Conservation (phyloP, 2,329 filamentous ascomycete species). For the Ceratocystis papillata region DNA sequence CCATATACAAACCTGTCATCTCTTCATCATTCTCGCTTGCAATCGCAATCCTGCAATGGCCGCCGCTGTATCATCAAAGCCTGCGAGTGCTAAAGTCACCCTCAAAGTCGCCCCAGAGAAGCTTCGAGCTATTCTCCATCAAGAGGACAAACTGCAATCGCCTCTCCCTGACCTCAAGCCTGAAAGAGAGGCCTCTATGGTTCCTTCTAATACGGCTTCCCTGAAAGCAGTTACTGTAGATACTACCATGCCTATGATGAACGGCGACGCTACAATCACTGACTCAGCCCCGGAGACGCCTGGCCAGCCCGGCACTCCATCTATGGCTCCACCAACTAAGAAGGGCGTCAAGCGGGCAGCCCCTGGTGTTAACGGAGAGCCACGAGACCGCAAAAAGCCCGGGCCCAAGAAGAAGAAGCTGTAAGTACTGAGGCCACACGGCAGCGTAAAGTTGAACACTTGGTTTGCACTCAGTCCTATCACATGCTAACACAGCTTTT, state of each 20-base stretch:
- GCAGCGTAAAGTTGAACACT: conserved; percentile 34
- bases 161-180: conserved; percentile 35
- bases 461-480: conserved; percentile 13
- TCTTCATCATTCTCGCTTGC: too few species aligned
- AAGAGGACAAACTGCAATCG: conserved; percentile 35
- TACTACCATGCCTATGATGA: conserved; percentile 33
- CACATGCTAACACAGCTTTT: conserved; percentile 22
- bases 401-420: conserved; percentile 91
- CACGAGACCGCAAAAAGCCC: conserved; percentile 74
- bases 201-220: too few species aligned
- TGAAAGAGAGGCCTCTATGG: conserved; percentile 17
- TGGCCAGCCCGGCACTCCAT: conserved; percentile 45
- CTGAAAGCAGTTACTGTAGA: neutral
- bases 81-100: conserved; percentile 38
- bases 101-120: conserved; percentile 42
- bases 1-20: too few species aligned
- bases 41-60: conserved; percentile 18
- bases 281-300: conserved; percentile 53
- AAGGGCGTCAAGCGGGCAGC: conserved; percentile 64
- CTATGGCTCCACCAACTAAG: conserved; percentile 61
- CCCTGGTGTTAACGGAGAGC: conserved; percentile 49
- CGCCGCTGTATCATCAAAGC: conserved; percentile 22
- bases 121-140: conserved; percentile 41
- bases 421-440: conserved; percentile 50
- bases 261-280: conserved; percentile 43